These are phyloP conservation scores for Macadamia integrifolia DNA, from an alignment of 164 flowering plant genomes.

Conservation along the genomic window DNA sequence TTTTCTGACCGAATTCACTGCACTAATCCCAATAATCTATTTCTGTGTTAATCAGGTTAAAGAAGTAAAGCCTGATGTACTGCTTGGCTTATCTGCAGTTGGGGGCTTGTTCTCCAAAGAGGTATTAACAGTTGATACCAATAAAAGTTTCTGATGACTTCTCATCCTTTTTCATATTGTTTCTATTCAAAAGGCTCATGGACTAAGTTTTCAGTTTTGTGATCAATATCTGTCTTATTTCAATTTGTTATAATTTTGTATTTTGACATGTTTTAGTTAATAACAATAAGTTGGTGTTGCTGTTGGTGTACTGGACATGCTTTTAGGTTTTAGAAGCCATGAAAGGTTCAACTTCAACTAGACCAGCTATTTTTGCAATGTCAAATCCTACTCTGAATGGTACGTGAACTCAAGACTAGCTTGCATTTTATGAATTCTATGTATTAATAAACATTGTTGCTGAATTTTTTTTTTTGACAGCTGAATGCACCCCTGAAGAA, in stretches of 20 bases:
- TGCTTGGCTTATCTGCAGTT: slow-evolving; percentile 94
- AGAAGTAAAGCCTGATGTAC: slow-evolving; percentile 94
- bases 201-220: too few species aligned
- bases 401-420: slow-evolving; percentile 14
- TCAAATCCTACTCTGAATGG: slow-evolving; percentile 97
- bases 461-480: slow-evolving; percentile 28
- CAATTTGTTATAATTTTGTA: too few species aligned
- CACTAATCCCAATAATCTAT: slow-evolving; percentile 7
- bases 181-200: too few species aligned
- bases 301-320: slow-evolving; percentile 1
- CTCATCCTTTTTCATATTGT: not conserved
- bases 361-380: slow-evolving; percentile 94
- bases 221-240: too few species aligned
- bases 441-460: slow-evolving; percentile 1
- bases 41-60: slow-evolving; percentile 45
- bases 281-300: too few species aligned
- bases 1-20: not conserved
- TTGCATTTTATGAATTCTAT: not conserved
- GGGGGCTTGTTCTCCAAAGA: slow-evolving; percentile 93
- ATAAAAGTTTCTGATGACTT: slow-evolving; percentile 2
- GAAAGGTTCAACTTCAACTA: slow-evolving; percentile 84
- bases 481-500: slow-evolving; percentile 97
- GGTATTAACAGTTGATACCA: slow-evolving; percentile 31
- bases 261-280: too few species aligned
- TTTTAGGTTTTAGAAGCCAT: slow-evolving; percentile 83